Evolutionary conservation across 345 rosid species (phyloP).

Genomic region (Populus davidiana): DNA sequence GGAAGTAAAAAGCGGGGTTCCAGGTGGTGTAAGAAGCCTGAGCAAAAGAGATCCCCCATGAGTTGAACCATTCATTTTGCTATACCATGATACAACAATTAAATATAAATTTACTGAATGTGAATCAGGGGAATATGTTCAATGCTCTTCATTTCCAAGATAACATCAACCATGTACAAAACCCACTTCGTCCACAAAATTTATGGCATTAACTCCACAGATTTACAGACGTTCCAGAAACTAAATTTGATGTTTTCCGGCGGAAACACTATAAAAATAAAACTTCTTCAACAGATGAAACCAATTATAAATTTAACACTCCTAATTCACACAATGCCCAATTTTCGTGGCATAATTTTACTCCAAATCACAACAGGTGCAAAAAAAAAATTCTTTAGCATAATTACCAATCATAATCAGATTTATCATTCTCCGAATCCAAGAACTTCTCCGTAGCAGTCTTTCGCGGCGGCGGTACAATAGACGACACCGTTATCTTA

Average conservation of each 20-base stretch:
- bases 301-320: too few relatives aligned
- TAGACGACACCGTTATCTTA: background rate
- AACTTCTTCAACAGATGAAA: too few relatives aligned
- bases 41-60: background rate
- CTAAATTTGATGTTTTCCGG: background rate
- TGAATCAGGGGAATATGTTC: background rate
- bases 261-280: too few relatives aligned
- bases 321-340: too few relatives aligned
- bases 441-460: conserved; percentile 28
- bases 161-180: background rate
- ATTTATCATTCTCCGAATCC: conserved; percentile 33
- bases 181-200: background rate
- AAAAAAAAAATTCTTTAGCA: background rate
- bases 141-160: background rate
- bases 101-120: background rate
- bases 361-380: background rate
- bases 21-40: conserved; percentile 35
- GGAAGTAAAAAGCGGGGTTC: conserved; percentile 27
- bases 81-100: background rate
- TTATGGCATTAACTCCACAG: too few relatives aligned
- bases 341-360: too few relatives aligned
- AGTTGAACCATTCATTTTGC: background rate
- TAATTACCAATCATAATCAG: conserved; percentile 32
- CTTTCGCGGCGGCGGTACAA: conserved; percentile 12
- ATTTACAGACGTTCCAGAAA: background rate